Conservation (phyloP, 768 basidiomycete genomes). For the Psilocybe subaeruginosa region DNA sequence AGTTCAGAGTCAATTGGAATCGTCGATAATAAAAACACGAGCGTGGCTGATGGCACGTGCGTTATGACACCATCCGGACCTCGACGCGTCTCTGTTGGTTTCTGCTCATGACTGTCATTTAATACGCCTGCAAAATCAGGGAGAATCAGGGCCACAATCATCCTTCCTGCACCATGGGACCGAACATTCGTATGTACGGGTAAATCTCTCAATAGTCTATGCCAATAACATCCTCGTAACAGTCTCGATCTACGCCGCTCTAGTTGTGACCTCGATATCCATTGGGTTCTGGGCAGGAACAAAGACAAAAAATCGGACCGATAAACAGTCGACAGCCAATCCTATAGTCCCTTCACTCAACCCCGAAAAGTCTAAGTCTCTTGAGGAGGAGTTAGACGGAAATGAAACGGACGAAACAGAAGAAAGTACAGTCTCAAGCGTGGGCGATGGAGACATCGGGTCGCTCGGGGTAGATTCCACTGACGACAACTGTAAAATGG, state of each 20-base stretch:
- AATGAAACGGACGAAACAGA: conserved; percentile 31
- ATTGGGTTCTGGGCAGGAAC: conserved; percentile 46
- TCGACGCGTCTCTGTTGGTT: conserved; percentile 2
- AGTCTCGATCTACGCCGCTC: conserved; percentile 31
- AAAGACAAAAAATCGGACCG: conserved; percentile 21
- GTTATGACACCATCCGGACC: too few species aligned
- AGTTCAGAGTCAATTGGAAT: too few species aligned
- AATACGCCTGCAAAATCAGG: not conserved
- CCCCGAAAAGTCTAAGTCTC: conserved; percentile 7
- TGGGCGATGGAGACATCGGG: conserved; percentile 19
- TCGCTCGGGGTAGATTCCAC: conserved; percentile 29
- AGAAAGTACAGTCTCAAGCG: conserved; percentile 20
- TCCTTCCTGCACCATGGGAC: conserved; percentile 15
- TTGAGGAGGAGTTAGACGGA: conserved; percentile 17
- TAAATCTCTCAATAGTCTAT: not conserved
- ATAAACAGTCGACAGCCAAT: conserved; percentile 8
- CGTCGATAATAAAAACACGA: too few species aligned
- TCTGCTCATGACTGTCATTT: not conserved
- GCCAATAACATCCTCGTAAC: not conserved
- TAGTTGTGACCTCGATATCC: conserved; percentile 37
- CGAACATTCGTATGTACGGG: conserved; percentile 17
- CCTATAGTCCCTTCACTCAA: conserved; percentile 1
- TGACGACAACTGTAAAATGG: conserved; percentile 63
- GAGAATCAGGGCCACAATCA: not conserved
- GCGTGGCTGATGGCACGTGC: too few species aligned